A percentile compares a stretch with the other conserved stretches of the same genome.
phyloP scores from a whole-genome alignment of 2,329 filamentous ascomycete genomes.

The Aspergillus fijiensis region DNA sequence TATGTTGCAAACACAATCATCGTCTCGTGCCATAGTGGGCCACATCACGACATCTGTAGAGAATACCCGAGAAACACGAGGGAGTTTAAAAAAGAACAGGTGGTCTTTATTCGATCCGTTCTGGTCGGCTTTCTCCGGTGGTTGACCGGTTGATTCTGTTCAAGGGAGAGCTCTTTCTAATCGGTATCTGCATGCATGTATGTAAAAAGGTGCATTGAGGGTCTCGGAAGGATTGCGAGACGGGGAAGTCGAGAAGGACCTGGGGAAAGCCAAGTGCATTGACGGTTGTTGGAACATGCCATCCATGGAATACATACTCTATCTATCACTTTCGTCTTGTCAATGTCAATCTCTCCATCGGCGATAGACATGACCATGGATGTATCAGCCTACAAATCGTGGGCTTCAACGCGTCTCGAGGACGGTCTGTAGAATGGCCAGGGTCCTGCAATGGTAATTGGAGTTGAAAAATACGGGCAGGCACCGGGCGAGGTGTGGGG shows the following conservation, averaged over 20 bases:
- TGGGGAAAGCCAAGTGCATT: not conserved
- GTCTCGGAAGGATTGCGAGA: slow-evolving; percentile 5
- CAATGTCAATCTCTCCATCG: not conserved
- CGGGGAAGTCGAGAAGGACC: not conserved
- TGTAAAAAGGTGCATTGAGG: not conserved
- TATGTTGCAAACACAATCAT: not conserved
- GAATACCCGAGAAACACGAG: not conserved
- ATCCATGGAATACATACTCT: not conserved
- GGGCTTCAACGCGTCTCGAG: not conserved
- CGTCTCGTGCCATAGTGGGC: not conserved
- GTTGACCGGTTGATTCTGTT: not conserved
- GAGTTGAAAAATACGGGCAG: slow-evolving; percentile 16
- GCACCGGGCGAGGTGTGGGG: slow-evolving; percentile 4
- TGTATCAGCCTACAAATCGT: not conserved
- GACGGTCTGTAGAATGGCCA: not conserved
- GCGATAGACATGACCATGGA: not conserved
- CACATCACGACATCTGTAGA: not conserved
- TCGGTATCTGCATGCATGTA: not conserved
- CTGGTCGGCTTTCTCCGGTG: not conserved
- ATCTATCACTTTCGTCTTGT: not conserved
- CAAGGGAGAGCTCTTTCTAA: not conserved
- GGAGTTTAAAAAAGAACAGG: not conserved
- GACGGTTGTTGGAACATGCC: not conserved
- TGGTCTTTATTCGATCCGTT: not conserved
- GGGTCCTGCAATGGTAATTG: not conserved